Base-by-base conservation (phyloP, 306 rosid genomes). In the Sicyos edulis region DNA sequence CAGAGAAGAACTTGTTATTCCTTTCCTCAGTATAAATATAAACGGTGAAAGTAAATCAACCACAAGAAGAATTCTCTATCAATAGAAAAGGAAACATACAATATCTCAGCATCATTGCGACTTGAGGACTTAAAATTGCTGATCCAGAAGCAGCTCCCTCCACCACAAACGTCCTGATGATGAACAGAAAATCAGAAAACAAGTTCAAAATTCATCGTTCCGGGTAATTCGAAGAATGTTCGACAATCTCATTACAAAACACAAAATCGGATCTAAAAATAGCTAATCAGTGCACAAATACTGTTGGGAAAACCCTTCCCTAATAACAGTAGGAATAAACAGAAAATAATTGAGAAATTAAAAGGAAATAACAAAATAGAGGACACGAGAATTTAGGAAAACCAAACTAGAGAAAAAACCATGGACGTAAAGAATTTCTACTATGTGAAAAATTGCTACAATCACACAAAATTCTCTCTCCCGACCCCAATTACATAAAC, bases 81-180 rank as follows among this genome's bases (percentile, higher is more conserved):
- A 17, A 64, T 10, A 17, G 42, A 59, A 57, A 47, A 69, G 2
- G 51, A 37, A 74, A 79, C 92, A 51, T 85, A 92, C 96, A 81
- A 70, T 64, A 92, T 88, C 79, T 86, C 86, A 45, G 96, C 86
- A 74, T 78, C 87, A 64, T 76, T 74, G 80, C 59, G 83, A 76
- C 83, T 81, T 59, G 89, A 84, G 44, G 75, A 72, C 6, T 79
- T 80, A 84, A 81, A 61, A 82, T 87, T 93, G 81, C 78, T 80
- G 10, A 90, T 77, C 70, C 81, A 76, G 76, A 93, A 90, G 85
- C 97, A 93, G 80, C 90, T 86, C 69, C 75, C 85, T 73, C 96
- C 96, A 8, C 86, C 87, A 74, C 96, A 93, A 73, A 57, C 87
- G 75, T 88, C 98, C 97, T 88, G 87, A 56, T 62, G 75, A 77